Evolutionary conservation across 768 basidiomycete species (phyloP).

Genomic region (Hericium alpestre): DNA sequence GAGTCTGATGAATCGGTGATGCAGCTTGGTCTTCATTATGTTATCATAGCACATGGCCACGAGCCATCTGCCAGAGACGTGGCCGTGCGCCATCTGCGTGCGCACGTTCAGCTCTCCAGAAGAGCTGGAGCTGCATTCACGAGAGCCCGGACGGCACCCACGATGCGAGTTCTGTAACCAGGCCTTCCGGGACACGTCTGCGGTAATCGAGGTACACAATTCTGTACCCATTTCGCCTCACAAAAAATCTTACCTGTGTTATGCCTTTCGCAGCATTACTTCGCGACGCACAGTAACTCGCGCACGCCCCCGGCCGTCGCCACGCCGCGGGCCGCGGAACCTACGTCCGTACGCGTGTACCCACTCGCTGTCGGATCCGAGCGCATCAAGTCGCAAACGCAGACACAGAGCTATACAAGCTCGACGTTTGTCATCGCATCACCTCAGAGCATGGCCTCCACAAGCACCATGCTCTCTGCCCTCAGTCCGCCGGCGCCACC

Average conservation of each 20-base stretch:
- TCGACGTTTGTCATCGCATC: too few species aligned
- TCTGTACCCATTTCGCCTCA: too few species aligned
- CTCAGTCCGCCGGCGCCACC: neutral
- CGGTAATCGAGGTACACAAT: neutral
- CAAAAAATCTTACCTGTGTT: too few species aligned
- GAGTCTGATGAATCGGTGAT: neutral
- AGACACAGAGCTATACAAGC: too few species aligned
- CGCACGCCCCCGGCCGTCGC: too few species aligned
- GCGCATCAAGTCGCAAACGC: neutral
- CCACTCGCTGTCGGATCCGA: neutral
- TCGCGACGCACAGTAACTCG: neutral
- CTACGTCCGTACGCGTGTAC: neutral
- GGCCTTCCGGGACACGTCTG: neutral
- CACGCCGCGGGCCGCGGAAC: too few species aligned
- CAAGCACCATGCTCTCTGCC: too few species aligned
- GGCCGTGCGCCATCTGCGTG: neutral
- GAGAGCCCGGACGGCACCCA: neutral
- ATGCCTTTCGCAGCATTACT: neutral
- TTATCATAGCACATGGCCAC: too few species aligned
- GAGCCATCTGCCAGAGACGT: too few species aligned
- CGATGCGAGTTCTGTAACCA: constrained; percentile 2
- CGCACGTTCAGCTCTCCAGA: neutral
- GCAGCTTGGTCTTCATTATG: too few species aligned
- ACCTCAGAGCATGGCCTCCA: too few species aligned
- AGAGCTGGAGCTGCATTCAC: neutral